Conservation (phyloP, 495 filamentous ascomycete genomes). For the Neurospora sp. region DNA sequence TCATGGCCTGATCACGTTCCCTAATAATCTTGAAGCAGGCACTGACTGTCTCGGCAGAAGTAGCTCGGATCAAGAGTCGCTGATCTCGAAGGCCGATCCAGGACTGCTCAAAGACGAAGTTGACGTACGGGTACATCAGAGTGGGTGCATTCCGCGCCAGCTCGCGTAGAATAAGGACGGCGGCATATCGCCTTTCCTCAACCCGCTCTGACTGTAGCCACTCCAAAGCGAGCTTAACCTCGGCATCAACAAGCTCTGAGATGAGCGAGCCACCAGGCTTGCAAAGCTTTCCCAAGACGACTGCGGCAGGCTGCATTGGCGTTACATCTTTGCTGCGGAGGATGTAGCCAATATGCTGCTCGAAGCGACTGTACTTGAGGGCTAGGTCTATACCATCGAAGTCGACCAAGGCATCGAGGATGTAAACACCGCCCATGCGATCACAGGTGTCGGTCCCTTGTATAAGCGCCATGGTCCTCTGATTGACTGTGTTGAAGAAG, state of each 20-base stretch:
- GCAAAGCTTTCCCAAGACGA: conserved; percentile 79
- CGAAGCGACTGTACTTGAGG: conserved; percentile 88
- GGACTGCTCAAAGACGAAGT: conserved; percentile 83
- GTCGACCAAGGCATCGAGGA: conserved; percentile 85
- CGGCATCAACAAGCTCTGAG: conserved; percentile 91
- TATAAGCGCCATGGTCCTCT: conserved; percentile 63
- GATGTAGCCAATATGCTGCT: conserved; percentile 76
- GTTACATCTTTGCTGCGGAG: conserved; percentile 79
- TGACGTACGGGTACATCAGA: conserved; percentile 82
- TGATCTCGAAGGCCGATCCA: conserved; percentile 88
- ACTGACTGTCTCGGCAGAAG: conserved; percentile 79
- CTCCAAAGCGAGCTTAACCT: conserved; percentile 89
- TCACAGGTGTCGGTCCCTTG: conserved; percentile 79
- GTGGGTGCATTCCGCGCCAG: conserved; percentile 86
- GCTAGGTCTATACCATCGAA: conserved; percentile 92
- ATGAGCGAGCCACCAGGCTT: conserved; percentile 88
- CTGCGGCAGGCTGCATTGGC: conserved; percentile 79
- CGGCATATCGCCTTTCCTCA: conserved; percentile 83
- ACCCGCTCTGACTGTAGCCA: conserved; percentile 93
- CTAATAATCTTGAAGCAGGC: conserved; percentile 91
- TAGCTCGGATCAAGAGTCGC: conserved; percentile 83
- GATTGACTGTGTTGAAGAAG: conserved; percentile 71
- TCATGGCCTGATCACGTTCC: conserved; percentile 74
- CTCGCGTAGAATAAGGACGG: conserved; percentile 82
- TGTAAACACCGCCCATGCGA: conserved; percentile 80